Evolutionary conservation across 345 rosid species (phyloP).

Genomic region (Ceriops zippeliana): DNA sequence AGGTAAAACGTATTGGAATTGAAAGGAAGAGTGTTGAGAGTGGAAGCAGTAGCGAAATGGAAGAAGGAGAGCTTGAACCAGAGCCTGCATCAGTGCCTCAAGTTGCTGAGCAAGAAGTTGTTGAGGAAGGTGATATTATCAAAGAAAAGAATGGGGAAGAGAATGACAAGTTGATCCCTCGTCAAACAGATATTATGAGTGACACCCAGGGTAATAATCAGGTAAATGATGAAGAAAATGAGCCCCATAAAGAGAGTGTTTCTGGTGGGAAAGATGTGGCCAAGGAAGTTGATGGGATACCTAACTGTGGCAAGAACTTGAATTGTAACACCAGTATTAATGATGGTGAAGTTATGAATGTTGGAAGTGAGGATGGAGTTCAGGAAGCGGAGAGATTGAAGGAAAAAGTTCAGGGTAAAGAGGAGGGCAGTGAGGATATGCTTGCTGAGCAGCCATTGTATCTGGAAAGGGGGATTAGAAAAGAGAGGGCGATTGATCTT

Average conservation of each 20-base stretch:
- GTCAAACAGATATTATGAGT: slow-evolving; percentile 21
- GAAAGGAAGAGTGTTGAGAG: slow-evolving; percentile 47
- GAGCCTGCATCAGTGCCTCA: slow-evolving; percentile 33
- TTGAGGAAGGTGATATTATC: slow-evolving; percentile 1
- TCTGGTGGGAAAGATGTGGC: slow-evolving; percentile 25
- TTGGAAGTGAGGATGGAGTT: slow-evolving; percentile 18
- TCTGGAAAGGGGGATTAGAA: slow-evolving; percentile 29
- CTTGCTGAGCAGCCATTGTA: slow-evolving; percentile 28
- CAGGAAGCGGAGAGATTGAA: slow-evolving; percentile 28
- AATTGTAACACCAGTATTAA: slow-evolving; percentile 18
- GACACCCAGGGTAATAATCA: slow-evolving; percentile 21
- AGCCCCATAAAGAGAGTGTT: slow-evolving; percentile 23
- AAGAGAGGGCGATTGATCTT: slow-evolving; percentile 38
- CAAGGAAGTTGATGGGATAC: slow-evolving; percentile 33
- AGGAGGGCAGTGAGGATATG: slow-evolving; percentile 28
- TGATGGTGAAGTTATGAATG: slow-evolving; percentile 20
- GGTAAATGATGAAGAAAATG: slow-evolving; percentile 18
- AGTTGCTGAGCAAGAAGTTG: slow-evolving; percentile 10
- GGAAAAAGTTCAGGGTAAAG: slow-evolving; percentile 25
- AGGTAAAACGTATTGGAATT: slow-evolving; percentile 24
- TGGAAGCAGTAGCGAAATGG: slow-evolving; percentile 84
- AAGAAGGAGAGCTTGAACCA: slow-evolving; percentile 97
- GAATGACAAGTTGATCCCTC: slow-evolving; percentile 15
- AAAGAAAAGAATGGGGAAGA: slow-evolving; percentile 18
- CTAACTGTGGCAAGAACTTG: slow-evolving; percentile 26